Evolutionary conservation across 2,329 filamentous ascomycete species (phyloP), one percentile per base, ranked within the genome.

Genomic region (Colletotrichum coccodes): DNA sequence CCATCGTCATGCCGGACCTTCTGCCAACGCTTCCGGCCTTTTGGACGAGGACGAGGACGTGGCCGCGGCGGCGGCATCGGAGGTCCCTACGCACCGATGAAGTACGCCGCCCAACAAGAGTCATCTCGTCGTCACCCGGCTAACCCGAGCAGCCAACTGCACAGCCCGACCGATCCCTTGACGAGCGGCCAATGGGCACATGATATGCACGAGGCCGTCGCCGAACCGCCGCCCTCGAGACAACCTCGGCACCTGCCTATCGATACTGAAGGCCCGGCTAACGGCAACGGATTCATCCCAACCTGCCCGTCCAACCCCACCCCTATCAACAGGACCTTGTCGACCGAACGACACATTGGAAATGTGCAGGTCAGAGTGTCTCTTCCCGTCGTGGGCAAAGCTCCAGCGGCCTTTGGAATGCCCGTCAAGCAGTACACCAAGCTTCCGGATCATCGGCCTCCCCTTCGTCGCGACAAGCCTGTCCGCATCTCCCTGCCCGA

Each of bases 381-480:
- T 71, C 84, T 99, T 57, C 92, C 94, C 2, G 88, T 89, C 26
- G 92, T 97, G 89, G 68, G 60, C 9, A 88, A 90, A 73, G 86
- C 87, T 34, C 88, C 94, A 6, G 87, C 92, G 52, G 82, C 89
- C 47, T 94, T 95, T 77, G 91, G 91, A 70, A 89, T 97, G 71
- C 89, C 93, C 53, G 90, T 97, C 72, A 96, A 94, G 79, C 93
- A 96, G 76, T 95, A 99, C 80, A 98, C 94, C 46, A 94, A 95
- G 74, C 88, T 99, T 56, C 96, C 96, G 23, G 94, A 98, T 77
- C 96, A 98, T 80, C 91, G 96, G 26, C 96, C 96, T 23, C 96
- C 96, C 59, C 87, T 99, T 56, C 92, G 96, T 71, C 91, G 96
- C 74, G 96, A 99, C 83, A 99, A 98, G 79, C 96, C 96, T 8